These are phyloP conservation scores for Trichophyton schoenleinii DNA, from an alignment of 2,329 filamentous ascomycete genomes.

Conservation along the genomic window DNA sequence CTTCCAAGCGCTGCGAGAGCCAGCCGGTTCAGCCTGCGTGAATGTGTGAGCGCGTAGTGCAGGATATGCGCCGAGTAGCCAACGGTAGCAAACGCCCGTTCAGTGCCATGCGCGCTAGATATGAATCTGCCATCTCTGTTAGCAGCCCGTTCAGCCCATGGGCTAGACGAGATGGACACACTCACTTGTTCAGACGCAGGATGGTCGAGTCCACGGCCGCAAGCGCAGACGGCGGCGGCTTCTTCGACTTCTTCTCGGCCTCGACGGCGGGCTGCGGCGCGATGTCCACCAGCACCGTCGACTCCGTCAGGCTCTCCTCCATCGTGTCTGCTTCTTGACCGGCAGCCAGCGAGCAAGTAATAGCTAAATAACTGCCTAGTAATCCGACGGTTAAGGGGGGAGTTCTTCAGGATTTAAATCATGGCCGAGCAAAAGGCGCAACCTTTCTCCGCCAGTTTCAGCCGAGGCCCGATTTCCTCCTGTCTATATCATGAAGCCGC, in stretches of 20 bases:
- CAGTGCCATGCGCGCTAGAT: conserved; percentile 55
- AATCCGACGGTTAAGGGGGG: neutral
- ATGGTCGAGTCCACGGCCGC: neutral
- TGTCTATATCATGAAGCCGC: too few species aligned
- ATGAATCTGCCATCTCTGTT: conserved; percentile 43
- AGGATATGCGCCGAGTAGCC: conserved; percentile 55
- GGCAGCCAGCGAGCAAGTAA: neutral
- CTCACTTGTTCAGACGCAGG: conserved; percentile 3
- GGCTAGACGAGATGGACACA: too few species aligned
- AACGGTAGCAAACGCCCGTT: conserved; percentile 54
- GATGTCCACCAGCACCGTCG: neutral
- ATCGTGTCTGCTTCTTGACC: neutral
- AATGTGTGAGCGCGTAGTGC: conserved; percentile 43
- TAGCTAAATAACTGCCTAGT: neutral
- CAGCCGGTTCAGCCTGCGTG: conserved; percentile 37
- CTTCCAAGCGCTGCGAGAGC: conserved; percentile 23
- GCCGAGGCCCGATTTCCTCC: neutral
- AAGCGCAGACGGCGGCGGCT: neutral
- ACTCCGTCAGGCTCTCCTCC: conserved; percentile 2
- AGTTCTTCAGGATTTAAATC: neutral
- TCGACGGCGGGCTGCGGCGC: neutral
- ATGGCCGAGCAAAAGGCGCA: neutral
- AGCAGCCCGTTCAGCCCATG: neutral
- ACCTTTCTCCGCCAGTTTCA: neutral
- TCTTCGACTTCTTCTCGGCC: neutral